Evolutionary conservation across 1,284 basidiomycete species (phyloP).

Genomic region (Phenoliferia sp.): DNA sequence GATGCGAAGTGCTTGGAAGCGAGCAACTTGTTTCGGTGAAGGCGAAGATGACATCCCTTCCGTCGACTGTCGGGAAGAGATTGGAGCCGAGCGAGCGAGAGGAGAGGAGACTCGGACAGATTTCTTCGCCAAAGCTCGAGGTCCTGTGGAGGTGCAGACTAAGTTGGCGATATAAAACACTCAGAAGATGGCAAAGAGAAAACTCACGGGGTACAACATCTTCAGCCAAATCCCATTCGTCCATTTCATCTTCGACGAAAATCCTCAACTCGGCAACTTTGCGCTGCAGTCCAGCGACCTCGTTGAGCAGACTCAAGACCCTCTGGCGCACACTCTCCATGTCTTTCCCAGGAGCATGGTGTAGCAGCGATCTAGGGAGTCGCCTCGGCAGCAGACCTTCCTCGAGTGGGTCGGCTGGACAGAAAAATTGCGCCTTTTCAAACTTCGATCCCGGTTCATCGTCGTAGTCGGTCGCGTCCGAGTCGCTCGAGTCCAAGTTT

Average conservation of each 20-base stretch:
- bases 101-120: background rate
- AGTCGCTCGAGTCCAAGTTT: background rate
- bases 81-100: background rate
- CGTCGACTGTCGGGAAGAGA: background rate
- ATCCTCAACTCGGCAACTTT: constrained; percentile 12
- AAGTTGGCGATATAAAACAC: too few relatives aligned
- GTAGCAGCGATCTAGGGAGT: constrained; percentile 18
- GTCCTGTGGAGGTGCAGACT: background rate
- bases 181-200: too few relatives aligned
- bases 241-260: constrained; percentile 2
- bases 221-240: background rate
- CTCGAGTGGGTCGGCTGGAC: constrained; percentile 14
- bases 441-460: background rate
- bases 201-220: background rate
- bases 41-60: background rate
- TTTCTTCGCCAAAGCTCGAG: background rate
- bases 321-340: constrained; percentile 14
- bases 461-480: background rate
- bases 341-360: background rate
- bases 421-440: constrained; percentile 10
- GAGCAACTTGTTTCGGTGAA: background rate
- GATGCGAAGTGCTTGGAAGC: constrained; percentile 8
- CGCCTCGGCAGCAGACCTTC: constrained; percentile 19
- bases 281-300: constrained; percentile 21
- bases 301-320: constrained; percentile 16